Evolutionary conservation across 305 asterid genomes (phyloP), one percentile per base, ranked within the genome.

Genomic region (Solanum hybrid): DNA sequence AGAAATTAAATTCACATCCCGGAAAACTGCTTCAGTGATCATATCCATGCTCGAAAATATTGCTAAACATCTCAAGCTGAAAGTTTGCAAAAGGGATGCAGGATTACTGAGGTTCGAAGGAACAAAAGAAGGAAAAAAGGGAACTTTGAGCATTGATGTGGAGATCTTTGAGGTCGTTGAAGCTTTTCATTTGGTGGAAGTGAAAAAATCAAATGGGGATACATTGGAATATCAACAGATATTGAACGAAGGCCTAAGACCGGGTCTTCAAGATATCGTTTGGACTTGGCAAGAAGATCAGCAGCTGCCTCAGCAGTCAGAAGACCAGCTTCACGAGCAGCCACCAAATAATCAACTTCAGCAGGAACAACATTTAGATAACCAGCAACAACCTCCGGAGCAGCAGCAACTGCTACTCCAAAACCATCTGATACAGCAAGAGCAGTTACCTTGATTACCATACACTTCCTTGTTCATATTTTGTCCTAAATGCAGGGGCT

Each of bases 201-300:
- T 95, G 34, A 94, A 89, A 93, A 93, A 94, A 91, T 92, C 96
- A 3, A 89, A 88, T 29, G 96, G 98, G 1, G 97, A 95, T 90
- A 91, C 96, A 3, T 68, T 94, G 75, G 96, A 95, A 65, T 95
- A 93, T 90, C 91, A 93, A 90, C 91, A 87, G 90, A 32, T 95
- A 57, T 87, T 95, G 32, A 91, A 94, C 3, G 94, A 95, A 90
- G 90, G 92, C 90, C 89, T 95, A 17, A 91, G 93, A 86, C 97
- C 98, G 2, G 93, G 94, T 76, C 95, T 95, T 39, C 93, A 93
- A 90, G 96, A 95, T 57, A 92, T 94, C 89, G 94, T 94, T 57
- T 95, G 95, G 94, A 91, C 93, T 72, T 94, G 93, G 95, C 94
- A 94, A 90, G 92, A 91, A 22, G 95, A 93, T n/a, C 89, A 26